These are phyloP conservation scores for Boletus rufocinnamomeus DNA, from an alignment of 768 basidiomycete genomes.

Conservation along the genomic window DNA sequence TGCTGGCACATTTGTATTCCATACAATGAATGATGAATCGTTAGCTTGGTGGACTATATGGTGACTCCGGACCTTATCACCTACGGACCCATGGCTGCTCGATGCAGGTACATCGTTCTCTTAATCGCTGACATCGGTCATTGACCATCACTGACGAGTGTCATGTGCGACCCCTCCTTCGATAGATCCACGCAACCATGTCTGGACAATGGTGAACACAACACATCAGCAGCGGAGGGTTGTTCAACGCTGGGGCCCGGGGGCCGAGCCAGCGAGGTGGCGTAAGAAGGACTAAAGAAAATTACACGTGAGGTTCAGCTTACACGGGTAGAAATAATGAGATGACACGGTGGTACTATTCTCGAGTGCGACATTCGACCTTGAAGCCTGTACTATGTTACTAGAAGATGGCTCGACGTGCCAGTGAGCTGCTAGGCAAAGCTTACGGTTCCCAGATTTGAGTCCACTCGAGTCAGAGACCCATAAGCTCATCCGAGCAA, in stretches of 20 bases:
- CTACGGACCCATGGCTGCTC: not conserved
- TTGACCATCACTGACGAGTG: too few species aligned
- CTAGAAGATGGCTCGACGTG: not conserved
- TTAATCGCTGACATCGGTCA: not conserved
- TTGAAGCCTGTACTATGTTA: too few species aligned
- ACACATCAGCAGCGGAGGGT: not conserved
- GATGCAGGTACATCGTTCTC: too few species aligned
- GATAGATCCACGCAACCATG: too few species aligned
- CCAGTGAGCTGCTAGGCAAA: not conserved
- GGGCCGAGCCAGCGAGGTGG: not conserved
- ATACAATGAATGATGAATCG: slow-evolving; percentile 1
- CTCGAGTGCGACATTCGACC: not conserved
- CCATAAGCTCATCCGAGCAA: too few species aligned
- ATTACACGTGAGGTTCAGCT: not conserved
- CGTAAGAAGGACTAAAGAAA: not conserved
- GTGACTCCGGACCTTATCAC: not conserved
- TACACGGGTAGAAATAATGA: not conserved
- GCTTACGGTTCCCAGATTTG: not conserved
- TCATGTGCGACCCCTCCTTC: too few species aligned
- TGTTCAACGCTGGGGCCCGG: not conserved
- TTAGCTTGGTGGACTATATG: not conserved
- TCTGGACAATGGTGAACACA: not conserved
- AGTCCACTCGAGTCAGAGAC: not conserved
- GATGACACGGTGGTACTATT: not conserved
- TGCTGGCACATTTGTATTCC: slow-evolving; percentile 1